A percentile compares a stretch with the other conserved stretches of the same genome.
phyloP scores from a whole-genome alignment of 495 filamentous ascomycete genomes.

The Neurospora sp. region DNA sequence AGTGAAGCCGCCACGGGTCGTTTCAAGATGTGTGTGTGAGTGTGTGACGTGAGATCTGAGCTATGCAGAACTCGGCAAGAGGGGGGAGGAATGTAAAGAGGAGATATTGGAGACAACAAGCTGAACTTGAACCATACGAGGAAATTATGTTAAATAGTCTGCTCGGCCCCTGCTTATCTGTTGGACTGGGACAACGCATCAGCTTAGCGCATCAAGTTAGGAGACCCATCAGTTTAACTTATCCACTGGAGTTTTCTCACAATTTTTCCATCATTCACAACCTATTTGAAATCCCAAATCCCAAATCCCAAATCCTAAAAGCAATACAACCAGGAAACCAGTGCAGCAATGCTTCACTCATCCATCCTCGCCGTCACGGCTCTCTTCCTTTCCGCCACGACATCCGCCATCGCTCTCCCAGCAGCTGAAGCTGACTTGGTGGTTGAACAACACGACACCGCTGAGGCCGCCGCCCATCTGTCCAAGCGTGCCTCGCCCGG shows the following conservation, averaged over 20 bases:
- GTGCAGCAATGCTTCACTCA: background rate
- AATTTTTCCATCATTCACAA: background rate
- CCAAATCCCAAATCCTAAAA: background rate
- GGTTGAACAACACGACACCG: background rate
- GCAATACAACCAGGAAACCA: background rate
- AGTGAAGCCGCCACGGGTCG: background rate
- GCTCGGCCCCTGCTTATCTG: background rate
- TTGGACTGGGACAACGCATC: background rate
- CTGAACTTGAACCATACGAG: background rate
- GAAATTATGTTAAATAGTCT: background rate
- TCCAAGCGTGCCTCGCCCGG: slow-evolving; percentile 6
- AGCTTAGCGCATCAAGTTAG: background rate
- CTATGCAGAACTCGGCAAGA: background rate
- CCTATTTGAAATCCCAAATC: background rate
- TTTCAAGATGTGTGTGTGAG: background rate
- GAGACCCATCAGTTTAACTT: background rate
- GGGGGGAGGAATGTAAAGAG: background rate
- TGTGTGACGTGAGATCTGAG: background rate
- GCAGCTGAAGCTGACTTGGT: background rate
- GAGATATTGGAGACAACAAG: background rate
- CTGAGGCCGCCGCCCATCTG: background rate
- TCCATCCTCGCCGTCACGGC: background rate
- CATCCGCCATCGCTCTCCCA: background rate
- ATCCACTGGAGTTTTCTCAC: background rate
- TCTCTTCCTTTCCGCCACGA: background rate